These are phyloP conservation scores for Zanthoxylum bungeanum DNA, from an alignment of 345 rosid genomes.

Conservation along the genomic window DNA sequence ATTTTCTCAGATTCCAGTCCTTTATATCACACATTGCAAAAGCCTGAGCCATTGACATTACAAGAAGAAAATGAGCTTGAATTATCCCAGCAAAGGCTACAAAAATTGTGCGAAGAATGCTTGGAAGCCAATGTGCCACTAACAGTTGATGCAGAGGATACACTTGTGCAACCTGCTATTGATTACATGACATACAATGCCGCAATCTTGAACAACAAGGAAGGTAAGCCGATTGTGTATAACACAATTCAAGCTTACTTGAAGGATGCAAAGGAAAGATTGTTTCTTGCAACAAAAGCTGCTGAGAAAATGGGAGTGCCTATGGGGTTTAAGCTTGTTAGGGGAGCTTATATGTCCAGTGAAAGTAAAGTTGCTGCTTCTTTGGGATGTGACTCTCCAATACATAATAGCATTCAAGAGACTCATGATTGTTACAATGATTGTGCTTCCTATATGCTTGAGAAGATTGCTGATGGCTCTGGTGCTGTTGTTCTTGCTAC, in stretches of 20 bases:
- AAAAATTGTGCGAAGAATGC: conserved; percentile 52
- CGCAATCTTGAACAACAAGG: conserved; percentile 47
- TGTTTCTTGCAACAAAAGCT: conserved; percentile 43
- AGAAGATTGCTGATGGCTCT: conserved; percentile 44
- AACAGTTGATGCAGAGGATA: conserved; percentile 76
- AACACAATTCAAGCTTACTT: conserved; percentile 78
- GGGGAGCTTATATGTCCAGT: conserved; percentile 88
- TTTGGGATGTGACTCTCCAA: conserved; percentile 66
- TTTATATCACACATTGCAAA: conserved; percentile 57
- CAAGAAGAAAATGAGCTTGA: conserved; percentile 64
- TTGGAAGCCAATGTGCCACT: conserved; percentile 51
- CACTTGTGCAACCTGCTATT: conserved; percentile 73
- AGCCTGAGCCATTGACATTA: conserved; percentile 57
- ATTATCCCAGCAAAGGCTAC: conserved; percentile 45
- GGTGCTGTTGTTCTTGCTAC: conserved; percentile 82
- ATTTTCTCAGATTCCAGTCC: conserved; percentile 71
- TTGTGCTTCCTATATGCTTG: conserved; percentile 71
- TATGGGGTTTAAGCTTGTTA: conserved; percentile 76
- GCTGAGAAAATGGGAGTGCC: conserved; percentile 60
- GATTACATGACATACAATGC: conserved; percentile 75
- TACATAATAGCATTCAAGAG: conserved; percentile 63
- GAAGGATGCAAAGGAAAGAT: conserved; percentile 72
- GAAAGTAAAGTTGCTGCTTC: conserved; percentile 60
- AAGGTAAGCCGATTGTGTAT: conserved; percentile 49
- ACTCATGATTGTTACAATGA: conserved; percentile 78